Base-by-base conservation (phyloP, 495 filamentous ascomycete genomes). In the Rusavskia elegans region DNA sequence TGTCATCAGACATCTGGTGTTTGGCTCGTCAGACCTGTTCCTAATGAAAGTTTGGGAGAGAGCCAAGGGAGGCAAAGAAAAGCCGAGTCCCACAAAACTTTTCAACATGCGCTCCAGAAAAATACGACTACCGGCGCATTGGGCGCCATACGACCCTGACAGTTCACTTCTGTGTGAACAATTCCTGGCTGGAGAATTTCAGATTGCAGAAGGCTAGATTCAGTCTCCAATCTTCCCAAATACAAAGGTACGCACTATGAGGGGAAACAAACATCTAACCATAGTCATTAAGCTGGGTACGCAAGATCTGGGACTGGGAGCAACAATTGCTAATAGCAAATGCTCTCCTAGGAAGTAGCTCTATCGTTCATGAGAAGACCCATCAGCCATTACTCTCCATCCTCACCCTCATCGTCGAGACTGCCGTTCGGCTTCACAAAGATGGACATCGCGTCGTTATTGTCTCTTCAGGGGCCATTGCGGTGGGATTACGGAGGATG, bases 381-480 rank as follows among this genome's bases (percentile, higher is more conserved):
- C 92, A 97, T 67, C 84, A 95, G 56, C 93, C 93, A n/a, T 78
- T 95, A 30, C 74, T 97, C 20, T 93, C 89, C 9, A 94, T 87
- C 52, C 69, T 98, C 49, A 85, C 83, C 50, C 68, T 85, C 48
- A 95, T 98, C 57, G 92, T 95, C 36, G 89, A 97, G 66, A 96
- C 93, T 5, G 88, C 85, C 3, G 82, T 89, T 13, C 80, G 77
- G 54, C 73, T 98, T 48, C 81, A 77, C 55, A 84, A 86, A 63
- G 85, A 95, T 81, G 93, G 93, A 14, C 89, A 97, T 62, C 82
- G 80, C 59, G 93, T 98, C 29, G 80, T 97, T 56, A 79, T 98
- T 58, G 93, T 97, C 50, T 97, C 92, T 9, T 97, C 92, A 0
- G 92, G 92, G 45, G 92, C 92, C 61, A 94, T 98, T 64, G 92